A percentile compares a stretch with the other conserved stretches of the same genome.
Conservation (phyloP, 2,329 filamentous ascomycete genomes). For the Beauveria varroae region DNA sequence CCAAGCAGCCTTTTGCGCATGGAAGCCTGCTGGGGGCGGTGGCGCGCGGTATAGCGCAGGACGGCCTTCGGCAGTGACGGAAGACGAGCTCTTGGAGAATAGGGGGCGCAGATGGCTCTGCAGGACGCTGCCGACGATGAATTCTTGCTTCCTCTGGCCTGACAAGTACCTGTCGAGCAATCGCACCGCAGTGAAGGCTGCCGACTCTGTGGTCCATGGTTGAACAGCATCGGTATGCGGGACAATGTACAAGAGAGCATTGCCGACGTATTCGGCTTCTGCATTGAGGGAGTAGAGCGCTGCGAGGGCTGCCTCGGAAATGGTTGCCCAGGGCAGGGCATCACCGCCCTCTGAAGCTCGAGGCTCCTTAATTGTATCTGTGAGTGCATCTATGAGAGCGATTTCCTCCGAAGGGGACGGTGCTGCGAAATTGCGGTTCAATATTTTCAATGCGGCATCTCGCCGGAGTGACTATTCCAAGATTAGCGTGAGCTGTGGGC, state of each 20-base stretch:
- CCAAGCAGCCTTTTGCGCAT: constrained; percentile 16
- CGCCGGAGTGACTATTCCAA: neutral
- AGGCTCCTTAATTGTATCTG: neutral
- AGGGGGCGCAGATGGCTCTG: constrained; percentile 57
- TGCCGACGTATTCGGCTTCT: constrained; percentile 8
- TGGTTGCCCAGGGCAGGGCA: constrained; percentile 3
- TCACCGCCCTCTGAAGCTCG: neutral
- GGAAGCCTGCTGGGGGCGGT: neutral
- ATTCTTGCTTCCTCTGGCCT: constrained; percentile 17
- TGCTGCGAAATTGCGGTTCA: neutral
- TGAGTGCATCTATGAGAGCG: neutral
- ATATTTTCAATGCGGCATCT: neutral
- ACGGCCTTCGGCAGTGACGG: constrained; percentile 22
- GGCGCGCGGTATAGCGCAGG: constrained; percentile 19
- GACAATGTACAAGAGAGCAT: constrained; percentile 21
- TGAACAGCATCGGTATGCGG: constrained; percentile 25
- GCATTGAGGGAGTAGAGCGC: constrained; percentile 21
- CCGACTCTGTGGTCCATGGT: constrained; percentile 30
- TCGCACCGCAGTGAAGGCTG: constrained; percentile 22
- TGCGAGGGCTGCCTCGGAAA: constrained; percentile 21
- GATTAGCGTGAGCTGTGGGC: neutral
- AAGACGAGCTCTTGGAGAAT: constrained; percentile 51
- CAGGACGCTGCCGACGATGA: constrained; percentile 52
- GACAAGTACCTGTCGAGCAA: constrained; percentile 25
- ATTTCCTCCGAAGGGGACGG: neutral